phyloP scores from a whole-genome alignment of 2,329 filamentous ascomycete species.

The Cladorrhinum sp. region DNA sequence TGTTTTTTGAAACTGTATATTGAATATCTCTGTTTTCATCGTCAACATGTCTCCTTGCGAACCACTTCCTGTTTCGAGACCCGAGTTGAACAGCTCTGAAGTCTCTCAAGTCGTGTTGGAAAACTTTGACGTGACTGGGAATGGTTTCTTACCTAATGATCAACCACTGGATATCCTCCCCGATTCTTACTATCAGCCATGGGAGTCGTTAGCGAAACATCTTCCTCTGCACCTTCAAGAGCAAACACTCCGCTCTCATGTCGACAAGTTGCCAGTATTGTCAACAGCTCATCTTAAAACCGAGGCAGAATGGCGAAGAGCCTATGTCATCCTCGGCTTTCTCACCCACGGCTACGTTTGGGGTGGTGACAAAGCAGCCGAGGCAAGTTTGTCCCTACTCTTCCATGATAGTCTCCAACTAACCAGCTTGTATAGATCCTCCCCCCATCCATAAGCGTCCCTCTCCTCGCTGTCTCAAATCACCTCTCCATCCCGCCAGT shows the following conservation, averaged over 20 bases:
- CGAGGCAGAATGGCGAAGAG: slow-evolving; percentile 74
- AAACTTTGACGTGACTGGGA: slow-evolving; percentile 30
- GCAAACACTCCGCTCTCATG: slow-evolving; percentile 58
- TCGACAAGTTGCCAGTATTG: slow-evolving; percentile 67
- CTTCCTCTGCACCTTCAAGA: slow-evolving; percentile 65
- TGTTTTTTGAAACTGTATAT: not conserved
- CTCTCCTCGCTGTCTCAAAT: slow-evolving; percentile 67
- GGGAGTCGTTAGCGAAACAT: slow-evolving; percentile 69
- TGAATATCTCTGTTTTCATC: not conserved
- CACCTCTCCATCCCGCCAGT: slow-evolving; percentile 81
- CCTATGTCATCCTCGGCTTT: slow-evolving; percentile 75
- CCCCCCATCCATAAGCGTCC: slow-evolving; percentile 73
- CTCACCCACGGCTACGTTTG: slow-evolving; percentile 85
- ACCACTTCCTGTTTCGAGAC: not conserved
- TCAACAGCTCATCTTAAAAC: slow-evolving; percentile 60
- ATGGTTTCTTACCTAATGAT: slow-evolving; percentile 75
- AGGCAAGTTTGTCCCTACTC: slow-evolving; percentile 48
- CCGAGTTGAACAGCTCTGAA: not conserved
- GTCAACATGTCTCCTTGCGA: slow-evolving; percentile 23
- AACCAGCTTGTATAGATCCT: slow-evolving; percentile 49
- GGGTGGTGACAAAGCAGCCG: slow-evolving; percentile 72
- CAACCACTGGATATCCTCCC: slow-evolving; percentile 64
- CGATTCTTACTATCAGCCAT: slow-evolving; percentile 71
- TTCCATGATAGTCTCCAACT: slow-evolving; percentile 12
- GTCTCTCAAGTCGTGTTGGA: not conserved